phyloP scores from a whole-genome alignment of 1,284 basidiomycete species.

The Ganoderma sinense region DNA sequence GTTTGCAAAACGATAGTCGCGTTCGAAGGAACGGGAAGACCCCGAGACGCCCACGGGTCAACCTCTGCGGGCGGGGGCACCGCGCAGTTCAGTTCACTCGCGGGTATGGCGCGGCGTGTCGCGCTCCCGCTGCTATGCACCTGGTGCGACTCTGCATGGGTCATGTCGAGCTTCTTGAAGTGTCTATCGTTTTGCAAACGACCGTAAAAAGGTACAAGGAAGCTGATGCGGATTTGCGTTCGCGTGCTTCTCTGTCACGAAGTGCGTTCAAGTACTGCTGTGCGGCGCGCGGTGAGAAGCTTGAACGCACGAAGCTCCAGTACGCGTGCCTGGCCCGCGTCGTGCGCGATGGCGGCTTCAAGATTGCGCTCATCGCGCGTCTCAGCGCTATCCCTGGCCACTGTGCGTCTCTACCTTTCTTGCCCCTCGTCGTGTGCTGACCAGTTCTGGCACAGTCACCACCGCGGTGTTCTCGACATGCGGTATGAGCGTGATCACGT shows the following conservation, averaged over 20 bases:
- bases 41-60: too few relatives aligned
- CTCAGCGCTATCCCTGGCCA: slow-evolving; percentile 85
- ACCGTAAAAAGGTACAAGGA: too few relatives aligned
- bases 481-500: slow-evolving; percentile 78
- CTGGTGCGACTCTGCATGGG: too few relatives aligned
- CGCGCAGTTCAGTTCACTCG: too few relatives aligned
- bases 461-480: slow-evolving; percentile 85
- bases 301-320: slow-evolving; percentile 73
- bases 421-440: background rate
- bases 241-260: background rate
- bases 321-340: slow-evolving; percentile 84
- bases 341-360: slow-evolving; percentile 83
- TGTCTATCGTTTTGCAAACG: too few relatives aligned
- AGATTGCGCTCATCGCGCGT: slow-evolving; percentile 75
- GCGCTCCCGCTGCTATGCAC: too few relatives aligned
- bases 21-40: too few relatives aligned
- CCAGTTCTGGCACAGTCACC: slow-evolving; percentile 49
- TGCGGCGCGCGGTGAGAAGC: slow-evolving; percentile 69
- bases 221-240: background rate
- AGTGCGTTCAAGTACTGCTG: slow-evolving; percentile 75
- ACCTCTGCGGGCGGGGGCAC: too few relatives aligned
- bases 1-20: too few relatives aligned
- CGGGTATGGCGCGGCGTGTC: too few relatives aligned
- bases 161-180: too few relatives aligned
- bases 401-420: slow-evolving; percentile 48